Conservation (phyloP, 2,329 filamentous ascomycete species). For the Colletotrichum sp. region DNA sequence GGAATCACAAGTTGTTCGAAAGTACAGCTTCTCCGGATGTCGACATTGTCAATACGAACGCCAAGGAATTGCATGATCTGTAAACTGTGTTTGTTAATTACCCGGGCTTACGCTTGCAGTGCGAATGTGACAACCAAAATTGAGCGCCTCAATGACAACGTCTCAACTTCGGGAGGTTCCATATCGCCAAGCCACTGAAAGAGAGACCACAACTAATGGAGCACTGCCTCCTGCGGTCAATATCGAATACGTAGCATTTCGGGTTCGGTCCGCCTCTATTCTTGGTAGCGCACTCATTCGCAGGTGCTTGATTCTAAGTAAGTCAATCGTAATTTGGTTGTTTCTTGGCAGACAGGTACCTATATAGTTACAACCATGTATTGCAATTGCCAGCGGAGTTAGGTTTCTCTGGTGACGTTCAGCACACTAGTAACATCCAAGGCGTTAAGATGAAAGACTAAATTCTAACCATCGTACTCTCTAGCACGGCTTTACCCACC, state of each 20-base stretch:
- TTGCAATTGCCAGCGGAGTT: background rate
- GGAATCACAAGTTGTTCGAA: rapidly evolving
- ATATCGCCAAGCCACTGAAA: background rate
- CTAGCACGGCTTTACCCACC: rapidly evolving
- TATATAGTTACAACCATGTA: too few relatives aligned
- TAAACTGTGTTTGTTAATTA: background rate
- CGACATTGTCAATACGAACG: background rate
- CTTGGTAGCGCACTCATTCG: background rate
- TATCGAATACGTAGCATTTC: background rate
- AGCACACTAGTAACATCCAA: background rate
- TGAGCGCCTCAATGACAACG: background rate
- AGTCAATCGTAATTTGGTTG: background rate
- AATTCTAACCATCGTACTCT: background rate
- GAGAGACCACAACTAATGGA: background rate
- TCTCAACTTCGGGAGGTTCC: background rate
- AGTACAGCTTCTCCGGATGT: background rate
- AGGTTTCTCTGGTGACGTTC: background rate
- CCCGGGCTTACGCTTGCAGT: background rate
- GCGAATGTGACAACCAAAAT: background rate
- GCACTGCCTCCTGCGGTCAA: background rate
- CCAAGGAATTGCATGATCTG: background rate
- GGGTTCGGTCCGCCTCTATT: background rate
- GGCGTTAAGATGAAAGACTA: rapidly evolving
- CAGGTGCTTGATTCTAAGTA: background rate
- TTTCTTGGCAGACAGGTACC: too few relatives aligned